Conservation (phyloP, 2,329 filamentous ascomycete genomes). For the Colletotrichum paranaense region DNA sequence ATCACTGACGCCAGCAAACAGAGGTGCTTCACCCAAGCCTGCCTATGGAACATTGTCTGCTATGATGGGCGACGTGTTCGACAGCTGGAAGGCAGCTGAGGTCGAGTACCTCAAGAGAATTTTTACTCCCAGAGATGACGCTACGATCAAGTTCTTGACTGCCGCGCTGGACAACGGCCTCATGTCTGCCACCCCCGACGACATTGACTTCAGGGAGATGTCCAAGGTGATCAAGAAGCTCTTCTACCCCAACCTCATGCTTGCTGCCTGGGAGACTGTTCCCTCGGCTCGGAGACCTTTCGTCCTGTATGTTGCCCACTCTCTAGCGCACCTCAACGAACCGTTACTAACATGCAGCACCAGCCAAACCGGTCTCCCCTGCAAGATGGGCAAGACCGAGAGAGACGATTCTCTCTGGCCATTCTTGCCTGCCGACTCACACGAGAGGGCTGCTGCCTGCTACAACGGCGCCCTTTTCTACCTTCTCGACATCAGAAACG, state of each 20-base stretch:
- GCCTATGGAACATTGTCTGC: not conserved
- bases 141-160: not conserved
- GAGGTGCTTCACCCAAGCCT: not conserved
- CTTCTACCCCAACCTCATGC: conserved; percentile 10
- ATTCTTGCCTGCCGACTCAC: not conserved
- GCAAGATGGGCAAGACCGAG: not conserved
- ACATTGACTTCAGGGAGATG: conserved; percentile 6
- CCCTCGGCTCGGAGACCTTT: not conserved
- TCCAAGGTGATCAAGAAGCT: conserved; percentile 13
- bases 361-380: not conserved
- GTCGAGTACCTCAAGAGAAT: not conserved
- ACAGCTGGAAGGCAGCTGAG: conserved; percentile 14
- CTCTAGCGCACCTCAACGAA: too few species aligned
- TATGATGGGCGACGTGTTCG: conserved; percentile 12
- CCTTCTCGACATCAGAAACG: conserved; percentile 2
- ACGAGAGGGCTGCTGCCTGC: conserved; percentile 7
- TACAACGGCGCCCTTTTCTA: conserved; percentile 8
- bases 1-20: not conserved
- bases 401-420: conserved; percentile 12
- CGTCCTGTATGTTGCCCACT: not conserved
- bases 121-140: not conserved
- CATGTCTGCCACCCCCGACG: not conserved
- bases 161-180: conserved; percentile 17
- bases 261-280: not conserved
- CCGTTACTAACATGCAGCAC: too few species aligned